Percentiles rank a stretch among this genome's conserved stretches.
These are phyloP conservation scores for Limonium bicolor DNA, from an alignment of 148 eudicot species.

Conservation along the genomic window DNA sequence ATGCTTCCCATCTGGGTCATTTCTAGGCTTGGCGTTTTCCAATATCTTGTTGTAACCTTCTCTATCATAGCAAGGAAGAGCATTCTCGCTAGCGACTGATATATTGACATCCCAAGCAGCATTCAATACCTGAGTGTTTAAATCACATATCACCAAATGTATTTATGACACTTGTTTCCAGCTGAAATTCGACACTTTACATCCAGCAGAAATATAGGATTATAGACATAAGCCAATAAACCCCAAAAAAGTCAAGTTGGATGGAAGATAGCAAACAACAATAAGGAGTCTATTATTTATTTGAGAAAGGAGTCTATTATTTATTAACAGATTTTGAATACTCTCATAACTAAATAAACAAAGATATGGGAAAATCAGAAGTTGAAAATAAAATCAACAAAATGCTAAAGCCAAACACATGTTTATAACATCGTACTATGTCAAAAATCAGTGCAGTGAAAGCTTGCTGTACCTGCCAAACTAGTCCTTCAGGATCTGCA, in stretches of 20 bases:
- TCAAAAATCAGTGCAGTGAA: background rate
- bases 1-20: conserved; percentile 88
- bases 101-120: conserved; percentile 84
- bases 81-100: conserved; percentile 90
- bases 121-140: conserved; percentile 48
- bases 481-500: conserved; percentile 83
- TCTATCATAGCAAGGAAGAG: conserved; percentile 72
- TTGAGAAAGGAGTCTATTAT: no score
- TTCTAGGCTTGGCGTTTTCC: conserved; percentile 71
- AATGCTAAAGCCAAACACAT: no score
- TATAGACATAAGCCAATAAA: background rate
- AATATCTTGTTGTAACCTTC: conserved; percentile 58
- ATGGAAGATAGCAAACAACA: background rate
- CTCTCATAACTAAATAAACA: no score
- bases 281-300: no score
- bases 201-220: background rate
- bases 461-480: conserved; percentile 92
- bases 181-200: no score
- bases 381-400: no score
- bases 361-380: no score
- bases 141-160: background rate
- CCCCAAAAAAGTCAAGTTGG: background rate
- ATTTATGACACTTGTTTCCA: no score
- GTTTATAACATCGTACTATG: no score
- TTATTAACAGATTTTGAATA: no score